Evolutionary conservation across 2,329 filamentous ascomycete species (phyloP).

Genomic region (Aspergillus ruber): DNA sequence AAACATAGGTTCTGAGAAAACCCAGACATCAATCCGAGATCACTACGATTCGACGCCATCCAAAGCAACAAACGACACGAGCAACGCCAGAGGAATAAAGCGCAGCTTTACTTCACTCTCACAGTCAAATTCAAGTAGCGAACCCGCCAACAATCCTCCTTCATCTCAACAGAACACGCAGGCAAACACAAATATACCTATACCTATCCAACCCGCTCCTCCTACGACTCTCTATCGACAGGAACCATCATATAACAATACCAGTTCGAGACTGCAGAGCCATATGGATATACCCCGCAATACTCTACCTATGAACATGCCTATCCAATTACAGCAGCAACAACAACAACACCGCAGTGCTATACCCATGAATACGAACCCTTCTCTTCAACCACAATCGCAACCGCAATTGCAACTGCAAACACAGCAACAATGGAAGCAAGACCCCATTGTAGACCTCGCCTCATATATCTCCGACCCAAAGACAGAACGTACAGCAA

Average conservation of each 20-base stretch:
- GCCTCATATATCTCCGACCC: slow-evolving; percentile 25
- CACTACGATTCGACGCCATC: background rate
- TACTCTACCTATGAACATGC: no score
- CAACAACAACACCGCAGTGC: no score
- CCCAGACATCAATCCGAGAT: background rate
- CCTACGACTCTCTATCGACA: background rate
- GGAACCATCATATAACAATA: background rate
- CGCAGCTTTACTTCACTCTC: background rate
- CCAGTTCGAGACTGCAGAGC: background rate
- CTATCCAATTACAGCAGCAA: no score
- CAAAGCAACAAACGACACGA: background rate
- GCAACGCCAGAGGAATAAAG: background rate
- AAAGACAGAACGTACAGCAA: slow-evolving; percentile 23
- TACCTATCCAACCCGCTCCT: background rate
- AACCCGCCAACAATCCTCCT: background rate
- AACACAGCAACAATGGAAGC: background rate
- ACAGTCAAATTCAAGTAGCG: background rate
- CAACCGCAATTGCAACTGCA: background rate
- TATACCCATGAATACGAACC: background rate
- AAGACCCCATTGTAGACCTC: slow-evolving; percentile 18
- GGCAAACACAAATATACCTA: background rate
- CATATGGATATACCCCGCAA: no score
- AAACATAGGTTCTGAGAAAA: background rate
- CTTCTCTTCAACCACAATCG: background rate
- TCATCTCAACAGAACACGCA: background rate